Conservation (phyloP, 345 rosid species). For the Arabidopsis thaliana region DNA sequence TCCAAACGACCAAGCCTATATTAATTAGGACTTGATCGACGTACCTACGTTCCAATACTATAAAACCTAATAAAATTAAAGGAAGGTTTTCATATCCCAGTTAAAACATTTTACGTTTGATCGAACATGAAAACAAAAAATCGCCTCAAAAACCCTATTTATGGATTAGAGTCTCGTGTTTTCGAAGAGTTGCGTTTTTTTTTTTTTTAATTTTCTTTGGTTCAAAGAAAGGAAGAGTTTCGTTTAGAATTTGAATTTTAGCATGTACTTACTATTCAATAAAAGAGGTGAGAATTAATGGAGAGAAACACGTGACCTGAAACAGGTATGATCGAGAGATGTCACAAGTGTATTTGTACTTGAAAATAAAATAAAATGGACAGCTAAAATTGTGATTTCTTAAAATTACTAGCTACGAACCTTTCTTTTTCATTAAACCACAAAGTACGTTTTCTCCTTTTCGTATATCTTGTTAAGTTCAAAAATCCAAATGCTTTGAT, state of each 20-base stretch:
- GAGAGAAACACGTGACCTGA: constrained; percentile 17
- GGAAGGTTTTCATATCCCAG: not conserved
- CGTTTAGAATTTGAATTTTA: constrained; percentile 11
- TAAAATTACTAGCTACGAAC: not conserved
- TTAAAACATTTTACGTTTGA: constrained; percentile 2
- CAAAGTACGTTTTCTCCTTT: too few species aligned
- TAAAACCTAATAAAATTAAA: too few species aligned
- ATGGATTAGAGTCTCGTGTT: not conserved
- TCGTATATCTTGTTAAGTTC: too few species aligned
- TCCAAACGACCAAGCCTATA: constrained; percentile 11
- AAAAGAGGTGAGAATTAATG: constrained; percentile 25
- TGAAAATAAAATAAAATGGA: not conserved
- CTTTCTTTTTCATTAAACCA: not conserved
- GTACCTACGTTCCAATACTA: not conserved
- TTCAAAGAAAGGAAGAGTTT: not conserved
- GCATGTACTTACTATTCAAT: not conserved
- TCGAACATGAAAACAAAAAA: not conserved
- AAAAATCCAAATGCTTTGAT: too few species aligned
- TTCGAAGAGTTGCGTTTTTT: constrained; percentile 12
- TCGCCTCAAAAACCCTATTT: constrained; percentile 7
- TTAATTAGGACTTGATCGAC: not conserved
- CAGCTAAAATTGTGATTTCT: not conserved
- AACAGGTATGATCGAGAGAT: constrained; percentile 13
- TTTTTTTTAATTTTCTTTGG: too few species aligned
- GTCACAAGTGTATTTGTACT: constrained; percentile 26